Conservation (phyloP, 2,329 filamentous ascomycete genomes). For the Cladophialophora chaetospira region DNA sequence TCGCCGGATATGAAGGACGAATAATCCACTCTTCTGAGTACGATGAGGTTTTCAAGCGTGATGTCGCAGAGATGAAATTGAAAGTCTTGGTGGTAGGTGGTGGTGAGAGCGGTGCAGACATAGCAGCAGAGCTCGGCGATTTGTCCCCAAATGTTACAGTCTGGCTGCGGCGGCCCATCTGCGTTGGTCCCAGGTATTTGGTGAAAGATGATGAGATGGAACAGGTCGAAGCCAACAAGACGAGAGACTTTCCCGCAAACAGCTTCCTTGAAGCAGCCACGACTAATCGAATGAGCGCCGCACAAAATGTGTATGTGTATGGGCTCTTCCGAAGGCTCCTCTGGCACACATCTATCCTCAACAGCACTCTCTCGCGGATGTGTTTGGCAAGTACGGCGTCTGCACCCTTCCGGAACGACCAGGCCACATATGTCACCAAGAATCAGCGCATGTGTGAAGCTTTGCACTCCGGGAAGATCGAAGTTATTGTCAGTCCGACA, state of each 20-base stretch:
- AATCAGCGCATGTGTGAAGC: slow-evolving; percentile 22
- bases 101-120: slow-evolving; percentile 22
- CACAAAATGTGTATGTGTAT: slow-evolving; percentile 17
- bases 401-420: slow-evolving; percentile 15
- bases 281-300: slow-evolving; percentile 19
- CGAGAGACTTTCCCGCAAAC: slow-evolving; percentile 18
- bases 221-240: slow-evolving; percentile 15
- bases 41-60: slow-evolving; percentile 8
- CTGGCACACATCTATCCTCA: slow-evolving; percentile 14
- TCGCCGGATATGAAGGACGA: slow-evolving; percentile 5
- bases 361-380: slow-evolving; percentile 15
- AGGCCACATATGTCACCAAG: slow-evolving; percentile 22
- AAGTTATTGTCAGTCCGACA: slow-evolving; percentile 3
- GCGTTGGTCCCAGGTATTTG: slow-evolving; percentile 17
- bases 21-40: slow-evolving; percentile 18
- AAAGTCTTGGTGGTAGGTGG: slow-evolving; percentile 15
- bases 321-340: slow-evolving; percentile 18
- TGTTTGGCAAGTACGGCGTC: slow-evolving; percentile 7
- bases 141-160: slow-evolving; percentile 19
- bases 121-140: slow-evolving; percentile 18
- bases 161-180: slow-evolving; percentile 16
- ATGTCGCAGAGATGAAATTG: slow-evolving; percentile 12
- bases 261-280: slow-evolving; percentile 18
- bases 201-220: slow-evolving; percentile 13
- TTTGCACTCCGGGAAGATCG: slow-evolving; percentile 12